Conservation (phyloP, 768 basidiomycete species). For the Suillus paluster region DNA sequence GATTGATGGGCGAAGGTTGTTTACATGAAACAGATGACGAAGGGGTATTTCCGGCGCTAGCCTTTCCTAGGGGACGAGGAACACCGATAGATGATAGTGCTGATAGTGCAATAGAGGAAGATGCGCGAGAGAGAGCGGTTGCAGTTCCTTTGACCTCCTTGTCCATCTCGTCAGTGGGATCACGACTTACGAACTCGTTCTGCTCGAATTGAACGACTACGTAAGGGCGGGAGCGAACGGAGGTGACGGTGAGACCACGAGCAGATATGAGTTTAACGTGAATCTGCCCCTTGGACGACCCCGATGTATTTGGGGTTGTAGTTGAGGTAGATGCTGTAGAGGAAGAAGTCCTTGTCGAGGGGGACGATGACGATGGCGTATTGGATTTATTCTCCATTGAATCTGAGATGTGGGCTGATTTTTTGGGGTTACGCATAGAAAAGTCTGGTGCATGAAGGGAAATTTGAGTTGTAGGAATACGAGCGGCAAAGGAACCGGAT, state of each 20-base stretch:
- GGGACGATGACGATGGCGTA: conserved; percentile 46
- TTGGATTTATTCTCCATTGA: conserved; percentile 41
- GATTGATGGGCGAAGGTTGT: conserved; percentile 33
- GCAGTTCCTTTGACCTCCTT: conserved; percentile 89
- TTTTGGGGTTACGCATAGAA: conserved; percentile 70
- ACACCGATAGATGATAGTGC: conserved; percentile 67
- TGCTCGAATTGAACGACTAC: conserved; percentile 99
- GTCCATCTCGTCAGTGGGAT: conserved; percentile 83
- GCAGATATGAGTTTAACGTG: conserved; percentile 97
- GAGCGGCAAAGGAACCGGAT: conserved; percentile 51
- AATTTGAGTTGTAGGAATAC: conserved; percentile 61
- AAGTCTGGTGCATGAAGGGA: conserved; percentile 88
- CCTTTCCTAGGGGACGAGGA: conserved; percentile 47
- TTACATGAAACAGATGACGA: conserved; percentile 44
- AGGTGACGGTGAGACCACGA: conserved; percentile 75
- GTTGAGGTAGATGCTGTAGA: conserved; percentile 18
- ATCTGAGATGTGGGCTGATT: conserved; percentile 34
- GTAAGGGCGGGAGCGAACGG: conserved; percentile 75
- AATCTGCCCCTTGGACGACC: conserved; percentile 71
- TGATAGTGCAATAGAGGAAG: conserved; percentile 66
- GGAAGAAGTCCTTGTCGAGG: conserved; percentile 40
- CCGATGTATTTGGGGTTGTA: conserved; percentile 33
- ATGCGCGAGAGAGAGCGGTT: conserved; percentile 56
- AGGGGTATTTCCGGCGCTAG: conserved; percentile 49
- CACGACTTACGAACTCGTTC: conserved; percentile 95